Evolutionary conservation across 2,329 filamentous ascomycete genomes (phyloP), one percentile per base, ranked within the genome.

Genomic region (Paracorniculantispora psalliotae): DNA sequence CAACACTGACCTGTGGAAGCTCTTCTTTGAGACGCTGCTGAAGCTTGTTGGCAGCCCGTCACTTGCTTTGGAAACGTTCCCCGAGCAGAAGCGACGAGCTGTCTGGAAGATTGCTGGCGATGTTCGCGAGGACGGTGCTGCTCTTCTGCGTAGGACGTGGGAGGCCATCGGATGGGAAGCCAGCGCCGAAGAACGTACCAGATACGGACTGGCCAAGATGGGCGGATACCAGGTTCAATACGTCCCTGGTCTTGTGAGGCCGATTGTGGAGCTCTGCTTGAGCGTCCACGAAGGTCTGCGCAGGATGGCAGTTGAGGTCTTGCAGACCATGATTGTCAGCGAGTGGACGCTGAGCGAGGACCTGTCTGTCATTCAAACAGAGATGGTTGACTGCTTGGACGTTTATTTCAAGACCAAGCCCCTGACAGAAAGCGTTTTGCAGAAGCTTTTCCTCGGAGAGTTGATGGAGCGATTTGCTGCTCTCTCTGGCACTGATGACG

Each of bases 81-180:
- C 94, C 0, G 96, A 99, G 72, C 94, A 99, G 75, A 99, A 97
- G 76, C 82, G 94, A 48, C 81, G 94, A 58, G 93, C 94, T 1
- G 93, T 97, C 1, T 99, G 96, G 94, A 99, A 97, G 76, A 97
- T 99, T 69, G 94, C 93, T 4, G 94, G 94, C 6, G 96, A 99
- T 74, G 91, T 99, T 53, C 84, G 94, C 59, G 92, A 97, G 71
- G 84, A 91, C 64, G 94, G 96, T 17, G 93, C 94, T 4, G 90
- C 93, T 53, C 79, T 99, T 9, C 78, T 99, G 35, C 85, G 89
- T 61, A 83, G 85, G 28, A 93, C 89, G 6, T 99, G 94, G 94
- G 91, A 96, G 69, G 90, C 92, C 19, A 96, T 99, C 62, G 94
- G 96, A 13, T 99, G 94, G 94, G 93, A 99, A 66, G 91, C 91